These are phyloP conservation scores for Haplosporangium sp. DNA, from an alignment of 371 early-diverging fungal species.

Conservation along the genomic window DNA sequence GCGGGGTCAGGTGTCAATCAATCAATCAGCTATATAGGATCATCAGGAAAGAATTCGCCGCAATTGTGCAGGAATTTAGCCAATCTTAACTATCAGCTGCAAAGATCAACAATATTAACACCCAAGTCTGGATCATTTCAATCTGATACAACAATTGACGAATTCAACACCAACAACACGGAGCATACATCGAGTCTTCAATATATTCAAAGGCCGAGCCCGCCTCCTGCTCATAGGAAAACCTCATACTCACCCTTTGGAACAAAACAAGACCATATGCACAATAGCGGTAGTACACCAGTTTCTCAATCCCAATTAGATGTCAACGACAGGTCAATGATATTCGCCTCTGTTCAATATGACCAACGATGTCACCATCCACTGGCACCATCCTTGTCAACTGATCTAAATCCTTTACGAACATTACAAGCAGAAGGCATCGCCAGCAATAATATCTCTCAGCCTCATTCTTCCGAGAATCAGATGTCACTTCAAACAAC, in stretches of 20 bases:
- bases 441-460: background rate
- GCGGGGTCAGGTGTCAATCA: background rate
- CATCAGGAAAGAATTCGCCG: background rate
- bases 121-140: background rate
- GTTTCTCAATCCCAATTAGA: background rate
- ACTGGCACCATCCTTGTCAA: background rate
- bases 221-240: background rate
- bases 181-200: background rate
- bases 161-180: background rate
- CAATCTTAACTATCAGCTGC: constrained; percentile 9
- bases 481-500: background rate
- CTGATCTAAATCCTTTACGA: too few relatives aligned
- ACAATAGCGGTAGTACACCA: background rate
- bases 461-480: background rate
- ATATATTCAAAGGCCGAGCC: background rate
- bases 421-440: background rate
- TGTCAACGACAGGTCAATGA: background rate
- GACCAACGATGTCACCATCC: background rate
- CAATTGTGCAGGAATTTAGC: background rate
- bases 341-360: background rate
- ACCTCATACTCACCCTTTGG: background rate
- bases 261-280: background rate
- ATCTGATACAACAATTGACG: background rate
- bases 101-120: constrained; percentile 10
- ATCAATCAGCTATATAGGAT: constrained; percentile 7